Conservation (phyloP, 352 stramenopile genomes). For the Phytophthora meadii region DNA sequence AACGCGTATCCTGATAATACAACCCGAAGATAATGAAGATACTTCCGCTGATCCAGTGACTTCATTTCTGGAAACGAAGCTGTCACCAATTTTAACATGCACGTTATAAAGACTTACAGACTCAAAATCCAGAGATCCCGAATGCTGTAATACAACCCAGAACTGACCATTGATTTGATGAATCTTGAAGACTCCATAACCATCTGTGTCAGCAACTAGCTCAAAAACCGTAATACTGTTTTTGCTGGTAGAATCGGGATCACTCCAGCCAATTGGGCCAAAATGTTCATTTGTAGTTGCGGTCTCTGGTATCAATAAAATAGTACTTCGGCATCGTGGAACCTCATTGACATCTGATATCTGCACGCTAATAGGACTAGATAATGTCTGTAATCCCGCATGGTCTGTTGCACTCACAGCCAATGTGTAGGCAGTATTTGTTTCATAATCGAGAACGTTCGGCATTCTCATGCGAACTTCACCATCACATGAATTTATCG, state of each 20-base stretch:
- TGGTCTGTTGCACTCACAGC: slow-evolving; percentile 54
- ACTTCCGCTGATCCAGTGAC: slow-evolving; percentile 18
- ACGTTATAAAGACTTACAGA: slow-evolving; percentile 5
- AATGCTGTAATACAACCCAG: slow-evolving; percentile 23
- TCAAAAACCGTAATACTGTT: slow-evolving; percentile 63
- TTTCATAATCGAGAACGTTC: slow-evolving; percentile 47
- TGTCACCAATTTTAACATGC: slow-evolving; percentile 28
- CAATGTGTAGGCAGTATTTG: slow-evolving; percentile 34
- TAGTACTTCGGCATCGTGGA: slow-evolving; percentile 15
- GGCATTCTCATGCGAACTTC: slow-evolving; percentile 49
- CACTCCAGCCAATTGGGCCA: slow-evolving; percentile 43
- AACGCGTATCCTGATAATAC: slow-evolving; percentile 41
- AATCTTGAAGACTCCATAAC: slow-evolving; percentile 25
- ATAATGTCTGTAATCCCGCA: slow-evolving; percentile 37
- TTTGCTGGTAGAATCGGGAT: slow-evolving; percentile 41
- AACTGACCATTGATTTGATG: slow-evolving; percentile 3
- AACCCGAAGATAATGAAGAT: slow-evolving; percentile 51
- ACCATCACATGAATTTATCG: slow-evolving; percentile 61
- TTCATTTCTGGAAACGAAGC: slow-evolving; percentile 18
- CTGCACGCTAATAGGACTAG: slow-evolving; percentile 14
- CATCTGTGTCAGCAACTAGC: slow-evolving; percentile 26
- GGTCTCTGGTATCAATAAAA: slow-evolving; percentile 43
- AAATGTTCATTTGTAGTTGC: slow-evolving; percentile 26
- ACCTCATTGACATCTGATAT: slow-evolving; percentile 29
- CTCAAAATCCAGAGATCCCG: slow-evolving; percentile 26